Evolutionary conservation across 139 green algal species (phyloP).

Genomic region (Ulvella scutata): DNA sequence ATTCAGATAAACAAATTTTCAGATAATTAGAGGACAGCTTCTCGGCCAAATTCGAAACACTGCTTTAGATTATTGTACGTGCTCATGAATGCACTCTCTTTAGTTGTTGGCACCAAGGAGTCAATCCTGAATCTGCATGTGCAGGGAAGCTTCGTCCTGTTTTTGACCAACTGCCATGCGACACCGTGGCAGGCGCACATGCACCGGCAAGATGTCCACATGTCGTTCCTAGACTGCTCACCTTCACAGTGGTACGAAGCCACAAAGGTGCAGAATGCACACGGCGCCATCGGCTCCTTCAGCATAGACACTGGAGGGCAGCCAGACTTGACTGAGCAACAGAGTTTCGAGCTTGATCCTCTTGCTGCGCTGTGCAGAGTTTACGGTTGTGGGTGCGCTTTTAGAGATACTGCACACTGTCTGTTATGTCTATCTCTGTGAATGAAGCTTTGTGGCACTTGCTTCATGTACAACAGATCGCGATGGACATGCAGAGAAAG

Average conservation of each 20-base stretch:
- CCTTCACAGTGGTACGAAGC: conserved; percentile 9
- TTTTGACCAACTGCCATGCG: conserved; percentile 38
- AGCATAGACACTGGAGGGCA: background rate
- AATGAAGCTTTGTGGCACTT: background rate
- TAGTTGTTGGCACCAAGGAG: too few relatives aligned
- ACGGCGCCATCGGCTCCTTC: background rate
- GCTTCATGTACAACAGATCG: background rate
- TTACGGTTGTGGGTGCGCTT: background rate
- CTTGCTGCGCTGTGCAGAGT: background rate
- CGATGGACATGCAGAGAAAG: background rate
- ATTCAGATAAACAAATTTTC: too few relatives aligned
- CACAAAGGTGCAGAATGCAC: background rate
- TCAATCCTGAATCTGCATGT: too few relatives aligned
- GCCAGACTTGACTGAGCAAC: background rate
- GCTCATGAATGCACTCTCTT: too few relatives aligned
- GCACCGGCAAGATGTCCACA: conserved; percentile 13
- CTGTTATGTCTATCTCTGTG: background rate
- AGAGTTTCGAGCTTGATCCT: background rate
- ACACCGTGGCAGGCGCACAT: conserved; percentile 29
- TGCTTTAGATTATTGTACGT: too few relatives aligned
- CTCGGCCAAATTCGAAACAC: too few relatives aligned
- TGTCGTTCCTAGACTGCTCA: conserved; percentile 43
- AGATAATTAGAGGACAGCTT: too few relatives aligned
- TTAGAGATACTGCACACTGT: background rate
- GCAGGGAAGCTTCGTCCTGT: conserved; percentile 10